Percentiles rank a stretch among this genome's conserved stretches.
These are phyloP conservation scores for Lachnellula suecica DNA, from an alignment of 2,329 filamentous ascomycete species.

Conservation along the genomic window DNA sequence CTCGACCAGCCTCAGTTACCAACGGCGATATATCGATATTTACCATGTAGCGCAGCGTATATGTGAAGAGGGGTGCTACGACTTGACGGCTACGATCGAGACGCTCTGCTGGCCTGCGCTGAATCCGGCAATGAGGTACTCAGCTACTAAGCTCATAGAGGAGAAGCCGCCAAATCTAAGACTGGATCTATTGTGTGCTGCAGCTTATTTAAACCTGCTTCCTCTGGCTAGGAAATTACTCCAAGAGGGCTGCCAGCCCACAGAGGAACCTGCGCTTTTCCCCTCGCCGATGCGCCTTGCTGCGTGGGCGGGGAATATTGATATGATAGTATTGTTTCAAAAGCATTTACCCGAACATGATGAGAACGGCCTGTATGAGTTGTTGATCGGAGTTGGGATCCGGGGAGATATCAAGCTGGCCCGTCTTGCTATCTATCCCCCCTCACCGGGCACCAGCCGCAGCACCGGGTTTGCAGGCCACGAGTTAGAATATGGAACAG, in stretches of 20 bases:
- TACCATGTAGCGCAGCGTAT: conserved; percentile 8
- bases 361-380: too few relatives aligned
- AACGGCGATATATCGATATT: conserved; percentile 9
- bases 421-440: conserved; percentile 8
- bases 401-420: conserved; percentile 13
- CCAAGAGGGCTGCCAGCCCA: conserved; percentile 2
- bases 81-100: conserved; percentile 9
- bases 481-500: not conserved
- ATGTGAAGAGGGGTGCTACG: conserved; percentile 4
- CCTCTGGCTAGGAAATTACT: conserved; percentile 8
- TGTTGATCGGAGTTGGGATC: not conserved
- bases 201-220: conserved; percentile 11
- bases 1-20: too few relatives aligned
- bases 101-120: conserved; percentile 16
- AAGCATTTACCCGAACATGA: conserved; percentile 5
- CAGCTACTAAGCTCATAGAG: too few relatives aligned
- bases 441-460: conserved; percentile 1
- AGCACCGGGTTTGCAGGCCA: conserved; percentile 4
- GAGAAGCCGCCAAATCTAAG: too few relatives aligned
- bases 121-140: not conserved
- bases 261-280: conserved; percentile 6
- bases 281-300: conserved; percentile 8
- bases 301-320: conserved; percentile 6
- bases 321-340: conserved; percentile 10
- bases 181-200: conserved; percentile 8